These are phyloP conservation scores for Camelina sativa DNA, from an alignment of 345 rosid genomes.

Conservation along the genomic window DNA sequence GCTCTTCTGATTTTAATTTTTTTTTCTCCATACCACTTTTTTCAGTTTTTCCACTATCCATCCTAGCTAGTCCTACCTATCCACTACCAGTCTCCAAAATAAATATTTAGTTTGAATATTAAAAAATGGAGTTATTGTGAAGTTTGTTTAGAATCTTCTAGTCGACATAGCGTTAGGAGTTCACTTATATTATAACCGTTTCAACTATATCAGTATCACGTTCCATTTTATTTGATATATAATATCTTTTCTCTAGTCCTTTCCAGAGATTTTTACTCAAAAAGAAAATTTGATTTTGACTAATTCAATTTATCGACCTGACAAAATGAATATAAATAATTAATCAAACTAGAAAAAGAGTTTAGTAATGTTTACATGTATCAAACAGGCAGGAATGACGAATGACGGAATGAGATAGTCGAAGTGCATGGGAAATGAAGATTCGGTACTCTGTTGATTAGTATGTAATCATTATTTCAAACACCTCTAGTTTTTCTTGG, in stretches of 20 bases:
- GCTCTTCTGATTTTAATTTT: conserved; percentile 8
- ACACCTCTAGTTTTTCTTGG: background rate
- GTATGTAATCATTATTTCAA: background rate
- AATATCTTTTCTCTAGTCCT: conserved; percentile 7
- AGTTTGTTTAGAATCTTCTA: conserved; percentile 19
- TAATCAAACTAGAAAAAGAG: background rate
- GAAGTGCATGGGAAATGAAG: conserved; percentile 15
- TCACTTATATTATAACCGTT: background rate
- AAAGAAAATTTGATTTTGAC: conserved; percentile 22
- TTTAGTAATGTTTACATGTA: conserved; percentile 20
- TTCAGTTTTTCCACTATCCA: conserved; percentile 3
- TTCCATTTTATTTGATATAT: background rate
- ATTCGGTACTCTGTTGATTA: background rate
- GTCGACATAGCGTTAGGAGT: background rate
- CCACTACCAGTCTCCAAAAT: background rate
- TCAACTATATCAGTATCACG: background rate
- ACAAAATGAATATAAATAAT: background rate
- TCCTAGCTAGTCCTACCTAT: background rate
- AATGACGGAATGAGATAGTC: background rate
- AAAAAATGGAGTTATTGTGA: conserved; percentile 2
- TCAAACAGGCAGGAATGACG: conserved; percentile 11
- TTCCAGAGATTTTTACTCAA: conserved; percentile 16
- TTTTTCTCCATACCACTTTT: background rate
- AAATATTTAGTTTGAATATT: background rate
- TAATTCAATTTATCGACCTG: conserved; percentile 17